A percentile compares a stretch with the other conserved stretches of the same genome.
These are phyloP conservation scores for Calonectria hawksworthii DNA, from an alignment of 2,329 filamentous ascomycete genomes.

Conservation along the genomic window DNA sequence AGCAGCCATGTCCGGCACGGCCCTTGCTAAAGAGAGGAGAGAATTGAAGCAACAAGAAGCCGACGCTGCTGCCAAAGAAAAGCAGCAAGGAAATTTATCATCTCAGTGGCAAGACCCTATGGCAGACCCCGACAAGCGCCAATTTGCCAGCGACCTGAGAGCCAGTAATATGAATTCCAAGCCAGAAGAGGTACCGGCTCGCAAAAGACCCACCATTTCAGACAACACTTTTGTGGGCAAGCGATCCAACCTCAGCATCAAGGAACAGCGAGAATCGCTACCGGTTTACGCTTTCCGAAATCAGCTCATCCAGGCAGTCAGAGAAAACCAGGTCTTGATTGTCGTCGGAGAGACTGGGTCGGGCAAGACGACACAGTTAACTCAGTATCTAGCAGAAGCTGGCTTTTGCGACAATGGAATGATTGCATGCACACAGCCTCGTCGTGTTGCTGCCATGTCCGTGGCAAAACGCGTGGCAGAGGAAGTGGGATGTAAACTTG, in stretches of 20 bases:
- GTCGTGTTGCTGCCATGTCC: slow-evolving; percentile 97
- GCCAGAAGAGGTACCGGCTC: slow-evolving; percentile 84
- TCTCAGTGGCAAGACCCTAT: slow-evolving; percentile 98
- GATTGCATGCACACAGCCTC: slow-evolving; percentile 96
- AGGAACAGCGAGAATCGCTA: slow-evolving; percentile 90
- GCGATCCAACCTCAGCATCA: slow-evolving; percentile 91
- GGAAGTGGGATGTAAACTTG: slow-evolving; percentile 92
- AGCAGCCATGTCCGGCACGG: slow-evolving; percentile 93
- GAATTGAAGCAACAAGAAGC: slow-evolving; percentile 91
- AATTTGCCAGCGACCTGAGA: slow-evolving; percentile 90
- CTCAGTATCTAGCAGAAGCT: slow-evolving; percentile 93
- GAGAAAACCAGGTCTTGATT: slow-evolving; percentile 90
- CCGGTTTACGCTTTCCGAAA: slow-evolving; percentile 92
- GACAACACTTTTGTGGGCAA: slow-evolving; percentile 88
- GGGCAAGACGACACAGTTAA: slow-evolving; percentile 96
- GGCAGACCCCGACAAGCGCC: slow-evolving; percentile 85
- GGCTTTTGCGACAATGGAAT: slow-evolving; percentile 90
- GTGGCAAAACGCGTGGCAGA: slow-evolving; percentile 97
- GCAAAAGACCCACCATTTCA: slow-evolving; percentile 87
- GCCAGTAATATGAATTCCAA: slow-evolving; percentile 73
- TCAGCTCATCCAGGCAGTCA: slow-evolving; percentile 88
- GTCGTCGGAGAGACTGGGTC: slow-evolving; percentile 98
- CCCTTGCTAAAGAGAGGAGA: slow-evolving; percentile 88
- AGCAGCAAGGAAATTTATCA: slow-evolving; percentile 84
- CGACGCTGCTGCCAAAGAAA: slow-evolving; percentile 80